These are phyloP conservation scores for Neocucurbitaria cava DNA, from an alignment of 2,329 filamentous ascomycete species.

Conservation along the genomic window DNA sequence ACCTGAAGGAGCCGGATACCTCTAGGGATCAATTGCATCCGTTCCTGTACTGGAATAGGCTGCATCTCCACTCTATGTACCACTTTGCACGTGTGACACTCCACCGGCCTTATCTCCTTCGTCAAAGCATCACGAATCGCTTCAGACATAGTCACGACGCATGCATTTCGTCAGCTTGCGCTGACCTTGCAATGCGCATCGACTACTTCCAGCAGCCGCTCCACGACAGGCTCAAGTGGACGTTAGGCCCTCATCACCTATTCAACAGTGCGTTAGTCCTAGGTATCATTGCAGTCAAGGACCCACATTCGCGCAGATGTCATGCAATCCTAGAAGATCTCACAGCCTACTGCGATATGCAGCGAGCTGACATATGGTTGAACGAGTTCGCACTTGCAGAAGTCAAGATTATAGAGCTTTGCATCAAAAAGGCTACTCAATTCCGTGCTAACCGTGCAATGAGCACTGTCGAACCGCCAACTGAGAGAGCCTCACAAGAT, in stretches of 20 bases:
- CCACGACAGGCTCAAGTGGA: constrained; percentile 46
- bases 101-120: constrained; percentile 50
- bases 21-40: constrained; percentile 37
- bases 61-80: constrained; percentile 50
- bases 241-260: constrained; percentile 48
- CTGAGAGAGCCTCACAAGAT: neutral
- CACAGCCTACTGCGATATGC: constrained; percentile 52
- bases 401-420: constrained; percentile 53
- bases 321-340: constrained; percentile 50
- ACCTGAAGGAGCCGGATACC: constrained; percentile 41
- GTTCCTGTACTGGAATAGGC: constrained; percentile 49
- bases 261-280: constrained; percentile 54
- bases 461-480: neutral
- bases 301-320: constrained; percentile 40
- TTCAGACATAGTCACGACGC: constrained; percentile 51
- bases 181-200: constrained; percentile 50
- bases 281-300: constrained; percentile 46
- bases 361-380: constrained; percentile 50
- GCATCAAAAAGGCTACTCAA: constrained; percentile 39
- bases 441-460: constrained; percentile 7
- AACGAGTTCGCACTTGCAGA: constrained; percentile 53
- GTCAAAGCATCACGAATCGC: constrained; percentile 51
- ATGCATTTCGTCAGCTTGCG: constrained; percentile 52
- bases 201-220: constrained; percentile 37
- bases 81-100: constrained; percentile 53